Evolutionary conservation across 2,329 filamentous ascomycete genomes (phyloP).

Genomic region (Acrocalymma vagum): DNA sequence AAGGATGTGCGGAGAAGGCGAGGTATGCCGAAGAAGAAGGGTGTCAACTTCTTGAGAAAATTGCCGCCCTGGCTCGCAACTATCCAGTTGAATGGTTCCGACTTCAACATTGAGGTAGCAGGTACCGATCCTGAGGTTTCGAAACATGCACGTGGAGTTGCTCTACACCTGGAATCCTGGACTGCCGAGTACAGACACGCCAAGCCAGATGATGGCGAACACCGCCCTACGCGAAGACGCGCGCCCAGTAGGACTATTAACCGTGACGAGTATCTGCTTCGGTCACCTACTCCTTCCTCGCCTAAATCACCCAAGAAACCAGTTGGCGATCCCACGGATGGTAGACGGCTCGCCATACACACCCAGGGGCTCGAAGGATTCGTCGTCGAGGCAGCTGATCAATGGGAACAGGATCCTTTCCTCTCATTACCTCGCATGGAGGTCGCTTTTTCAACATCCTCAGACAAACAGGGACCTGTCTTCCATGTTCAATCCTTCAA

Average conservation of each 20-base stretch:
- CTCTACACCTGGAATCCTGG: constrained; percentile 87
- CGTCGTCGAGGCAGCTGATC: constrained; percentile 86
- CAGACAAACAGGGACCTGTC: constrained; percentile 85
- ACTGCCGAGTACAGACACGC: constrained; percentile 89
- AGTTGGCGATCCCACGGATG: constrained; percentile 67
- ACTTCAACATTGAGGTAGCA: constrained; percentile 90
- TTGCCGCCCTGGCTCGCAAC: constrained; percentile 86
- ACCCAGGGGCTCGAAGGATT: constrained; percentile 87
- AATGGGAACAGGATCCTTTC: constrained; percentile 86
- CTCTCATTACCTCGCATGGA: constrained; percentile 87
- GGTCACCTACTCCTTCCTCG: constrained; percentile 58
- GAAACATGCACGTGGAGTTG: constrained; percentile 80
- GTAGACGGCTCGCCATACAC: constrained; percentile 81
- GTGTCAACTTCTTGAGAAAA: constrained; percentile 73
- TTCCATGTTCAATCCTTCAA: constrained; percentile 87
- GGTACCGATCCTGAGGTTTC: constrained; percentile 88
- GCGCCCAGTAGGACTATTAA: constrained; percentile 70
- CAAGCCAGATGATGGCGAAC: constrained; percentile 70
- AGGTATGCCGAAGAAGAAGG: constrained; percentile 49
- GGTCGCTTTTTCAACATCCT: constrained; percentile 82
- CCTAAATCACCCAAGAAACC: constrained; percentile 62
- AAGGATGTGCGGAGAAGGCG: constrained; percentile 49
- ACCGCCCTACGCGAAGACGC: constrained; percentile 70
- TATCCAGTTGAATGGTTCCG: constrained; percentile 83
- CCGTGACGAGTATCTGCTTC: constrained; percentile 70